Evolutionary conservation across 2,329 filamentous ascomycete genomes (phyloP), one percentile per base, ranked within the genome.

Genomic region (Scedosporium boydii): DNA sequence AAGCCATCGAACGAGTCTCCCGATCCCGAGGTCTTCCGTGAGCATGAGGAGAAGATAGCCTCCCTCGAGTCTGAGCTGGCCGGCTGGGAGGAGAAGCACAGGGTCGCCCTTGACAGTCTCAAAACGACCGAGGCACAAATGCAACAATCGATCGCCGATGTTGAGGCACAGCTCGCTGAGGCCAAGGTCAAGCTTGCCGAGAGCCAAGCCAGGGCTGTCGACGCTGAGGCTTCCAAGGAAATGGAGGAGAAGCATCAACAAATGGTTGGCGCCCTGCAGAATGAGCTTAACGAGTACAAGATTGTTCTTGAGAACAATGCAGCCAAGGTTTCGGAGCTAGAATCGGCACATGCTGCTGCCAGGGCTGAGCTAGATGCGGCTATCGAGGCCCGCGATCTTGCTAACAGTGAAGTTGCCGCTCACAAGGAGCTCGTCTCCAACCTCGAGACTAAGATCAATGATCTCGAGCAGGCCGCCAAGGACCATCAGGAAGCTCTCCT

Each of bases 221-320:
- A 74, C 6, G 74, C 77, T 1, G 72, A 83, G 26, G 76, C 81
- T 1, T 61, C 65, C 34, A 75, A 73, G 62, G 82, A 85, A 64
- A 76, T 73, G 2, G 75, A 82, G 42, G 73, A 74, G 48, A 81
- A 82, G 70, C 85, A 90, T 64, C 77, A 87, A 63, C 79, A 82
- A 42, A 76, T 87, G 58, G 76, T 90, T 41, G 76, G 79, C 42
- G 79, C 79, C 55, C 75, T 97, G 51, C 88, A 89, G 65, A 81
- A 76, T 64, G 88, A 96, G 71, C 87, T 97, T 61, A 86, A 93
- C 60, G 87, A 91, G 70, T 92, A 96, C 76, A 93, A 90, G 75
- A 77, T 82, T 3, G 84, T 89, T 44, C 87, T 96, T 68, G 82
- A 83, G 65, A 81, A 78, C 66, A 90, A 93, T 68, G 79, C 86